Percentiles rank a stretch among this genome's conserved stretches.
Conservation (phyloP, 768 basidiomycete species). For the Boletus bicolor region DNA sequence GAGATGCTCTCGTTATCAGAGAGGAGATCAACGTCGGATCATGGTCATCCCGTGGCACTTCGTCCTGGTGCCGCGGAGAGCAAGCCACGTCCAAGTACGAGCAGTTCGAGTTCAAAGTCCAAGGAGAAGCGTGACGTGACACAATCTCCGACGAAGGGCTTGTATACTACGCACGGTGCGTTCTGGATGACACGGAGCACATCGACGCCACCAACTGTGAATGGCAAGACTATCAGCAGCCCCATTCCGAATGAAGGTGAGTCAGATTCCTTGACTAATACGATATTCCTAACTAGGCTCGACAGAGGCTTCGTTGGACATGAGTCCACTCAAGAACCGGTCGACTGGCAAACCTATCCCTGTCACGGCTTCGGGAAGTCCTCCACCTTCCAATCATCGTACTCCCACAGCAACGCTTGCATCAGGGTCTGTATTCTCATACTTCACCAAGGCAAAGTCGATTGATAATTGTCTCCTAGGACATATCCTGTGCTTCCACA, state of each 20-base stretch:
- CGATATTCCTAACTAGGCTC: slow-evolving; percentile 1
- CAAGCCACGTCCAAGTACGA: slow-evolving; percentile 33
- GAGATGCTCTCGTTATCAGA: slow-evolving; percentile 51
- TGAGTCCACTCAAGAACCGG: slow-evolving; percentile 74
- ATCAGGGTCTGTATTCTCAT: slow-evolving; percentile 53
- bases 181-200: slow-evolving; percentile 35
- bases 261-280: slow-evolving; percentile 14
- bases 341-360: slow-evolving; percentile 60
- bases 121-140: slow-evolving; percentile 34
- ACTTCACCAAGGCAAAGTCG: neutral
- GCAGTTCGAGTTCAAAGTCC: slow-evolving; percentile 24
- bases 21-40: slow-evolving; percentile 29
- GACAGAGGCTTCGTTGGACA: slow-evolving; percentile 60
- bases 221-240: slow-evolving; percentile 63
- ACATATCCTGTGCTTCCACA: slow-evolving; percentile 75
- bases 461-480: slow-evolving; percentile 37
- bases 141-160: slow-evolving; percentile 45
- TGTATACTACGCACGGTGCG: slow-evolving; percentile 36
- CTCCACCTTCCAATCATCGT: slow-evolving; percentile 13
- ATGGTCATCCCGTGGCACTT: slow-evolving; percentile 19
- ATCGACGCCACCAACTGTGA: slow-evolving; percentile 43
- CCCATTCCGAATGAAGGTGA: slow-evolving; percentile 71
- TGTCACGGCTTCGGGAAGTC: slow-evolving; percentile 41
- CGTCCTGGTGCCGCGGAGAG: slow-evolving; percentile 19
- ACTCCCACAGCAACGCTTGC: slow-evolving; percentile 46